Conservation (phyloP, 2,329 filamentous ascomycete genomes). For the Sporothrix brunneoviolacea region DNA sequence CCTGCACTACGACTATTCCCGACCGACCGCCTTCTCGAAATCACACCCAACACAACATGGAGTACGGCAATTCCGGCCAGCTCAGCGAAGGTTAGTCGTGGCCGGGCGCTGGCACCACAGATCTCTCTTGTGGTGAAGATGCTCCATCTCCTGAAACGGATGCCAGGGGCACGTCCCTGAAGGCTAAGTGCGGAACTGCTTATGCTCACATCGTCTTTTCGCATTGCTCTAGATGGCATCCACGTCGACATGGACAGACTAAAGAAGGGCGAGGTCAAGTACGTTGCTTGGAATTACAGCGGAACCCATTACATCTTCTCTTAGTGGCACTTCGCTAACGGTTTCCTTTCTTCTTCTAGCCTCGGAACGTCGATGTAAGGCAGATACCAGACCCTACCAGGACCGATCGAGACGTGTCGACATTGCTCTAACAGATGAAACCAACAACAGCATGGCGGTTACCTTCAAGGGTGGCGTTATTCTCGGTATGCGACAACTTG, state of each 20-base stretch:
- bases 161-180: too few relatives aligned
- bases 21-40: not conserved
- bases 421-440: not conserved
- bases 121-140: not conserved
- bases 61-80: conserved; percentile 56
- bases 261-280: conserved; percentile 99
- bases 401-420: too few relatives aligned
- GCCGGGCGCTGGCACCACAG: not conserved
- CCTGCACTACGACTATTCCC: not conserved
- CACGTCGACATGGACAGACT: conserved; percentile 98
- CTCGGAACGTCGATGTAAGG: conserved; percentile 91
- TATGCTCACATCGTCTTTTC: too few relatives aligned
- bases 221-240: conserved; percentile 99
- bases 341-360: conserved; percentile 39
- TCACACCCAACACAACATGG: conserved; percentile 41
- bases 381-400: too few relatives aligned
- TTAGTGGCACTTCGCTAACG: conserved; percentile 24
- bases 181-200: too few relatives aligned
- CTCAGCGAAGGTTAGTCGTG: conserved; percentile 54
- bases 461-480: conserved; percentile 99
- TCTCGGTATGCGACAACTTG: conserved; percentile 55
- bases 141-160: too few relatives aligned
- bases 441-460: conserved; percentile 75
- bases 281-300: conserved; percentile 37
- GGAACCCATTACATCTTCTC: too few relatives aligned